Base-by-base conservation (phyloP, 306 rosid genomes). In the Abrus pulchellus region DNA sequence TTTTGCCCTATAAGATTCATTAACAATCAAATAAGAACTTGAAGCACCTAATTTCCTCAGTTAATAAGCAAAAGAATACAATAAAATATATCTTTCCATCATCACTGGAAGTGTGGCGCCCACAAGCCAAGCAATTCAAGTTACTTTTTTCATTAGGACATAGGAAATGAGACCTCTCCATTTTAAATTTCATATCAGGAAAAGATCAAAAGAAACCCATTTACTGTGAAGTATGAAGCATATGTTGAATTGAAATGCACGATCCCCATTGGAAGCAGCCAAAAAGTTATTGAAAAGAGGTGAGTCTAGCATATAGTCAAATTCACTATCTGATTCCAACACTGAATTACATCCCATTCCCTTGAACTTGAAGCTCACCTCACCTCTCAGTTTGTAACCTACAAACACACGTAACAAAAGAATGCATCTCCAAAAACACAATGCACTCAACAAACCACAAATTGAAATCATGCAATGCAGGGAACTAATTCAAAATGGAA, bases 1-100 rank as follows among this genome's bases (percentile, higher is more conserved):
- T 83, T 95, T 95, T 53, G 93, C 95, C 99, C 99, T 95, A 60
- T 47, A 72, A 63, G 75, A 82, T 61, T 80, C 84, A 69, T 75
- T 56, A 68, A 27, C 56, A 86, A 79, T 69, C 64, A 74, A 66
- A 52, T 76, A 75, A 79, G 85, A 82, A 68, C 40, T 65, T 30
- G 12, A 45, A 77, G 59, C 57, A 80, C 78, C 66, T 62, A 59
- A 72, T 30, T 44, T 47, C 62, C 81, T 79, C 67, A 40, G 54
- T 59, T 69, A 55, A 72, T 71, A 54, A 68, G 73, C 54, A 68
- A 70, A 68, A 70, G 29, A 67, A 10, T 30, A 27, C 45, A 20
- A 64, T 40, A 82, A 12, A 55, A 73, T 28, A 27, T 59, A 45
- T 55, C 53, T n/a, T 74, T 29, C 68, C 41, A 44, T 32, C 73